A percentile compares a stretch with the other conserved stretches of the same genome.
Conservation (phyloP, 2,329 filamentous ascomycete genomes). For the Fusarium dimerum region DNA sequence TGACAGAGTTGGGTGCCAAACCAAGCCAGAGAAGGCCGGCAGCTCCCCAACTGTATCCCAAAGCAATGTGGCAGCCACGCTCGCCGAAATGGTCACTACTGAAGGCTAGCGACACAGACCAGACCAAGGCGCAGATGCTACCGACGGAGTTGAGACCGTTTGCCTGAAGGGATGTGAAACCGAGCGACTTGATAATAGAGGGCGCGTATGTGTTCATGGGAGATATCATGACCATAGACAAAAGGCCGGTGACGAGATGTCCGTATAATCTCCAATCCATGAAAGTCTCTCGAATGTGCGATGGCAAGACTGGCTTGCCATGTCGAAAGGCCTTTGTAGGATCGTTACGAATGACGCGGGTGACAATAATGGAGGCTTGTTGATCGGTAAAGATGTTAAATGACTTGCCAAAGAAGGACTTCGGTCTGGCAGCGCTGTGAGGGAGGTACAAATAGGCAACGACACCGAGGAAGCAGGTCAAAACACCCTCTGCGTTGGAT, state of each 20-base stretch:
- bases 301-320: constrained; percentile 20
- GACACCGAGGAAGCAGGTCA: constrained; percentile 25
- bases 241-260: constrained; percentile 25
- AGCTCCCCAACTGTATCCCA: constrained; percentile 29
- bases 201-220: constrained; percentile 34
- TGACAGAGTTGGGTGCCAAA: constrained; percentile 21
- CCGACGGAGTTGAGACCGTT: constrained; percentile 33
- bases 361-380: constrained; percentile 29
- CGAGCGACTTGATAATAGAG: constrained; percentile 32
- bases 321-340: constrained; percentile 29
- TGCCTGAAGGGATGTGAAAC: constrained; percentile 28
- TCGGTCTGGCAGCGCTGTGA: constrained; percentile 26
- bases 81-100: constrained; percentile 31
- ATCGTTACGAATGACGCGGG: constrained; percentile 31
- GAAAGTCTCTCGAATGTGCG: constrained; percentile 30
- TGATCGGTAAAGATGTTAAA: constrained; percentile 26
- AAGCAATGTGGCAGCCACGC: constrained; percentile 31
- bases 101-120: constrained; percentile 27
- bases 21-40: constrained; percentile 31
- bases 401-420: constrained; percentile 26
- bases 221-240: constrained; percentile 35
- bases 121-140: constrained; percentile 27
- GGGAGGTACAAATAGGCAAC: constrained; percentile 32
- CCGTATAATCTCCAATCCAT: constrained; percentile 32
- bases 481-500: constrained; percentile 23